A percentile compares a stretch with the other conserved stretches of the same genome.
Conservation (phyloP, 176 grass and related monocot species). For the Avena insularis region DNA sequence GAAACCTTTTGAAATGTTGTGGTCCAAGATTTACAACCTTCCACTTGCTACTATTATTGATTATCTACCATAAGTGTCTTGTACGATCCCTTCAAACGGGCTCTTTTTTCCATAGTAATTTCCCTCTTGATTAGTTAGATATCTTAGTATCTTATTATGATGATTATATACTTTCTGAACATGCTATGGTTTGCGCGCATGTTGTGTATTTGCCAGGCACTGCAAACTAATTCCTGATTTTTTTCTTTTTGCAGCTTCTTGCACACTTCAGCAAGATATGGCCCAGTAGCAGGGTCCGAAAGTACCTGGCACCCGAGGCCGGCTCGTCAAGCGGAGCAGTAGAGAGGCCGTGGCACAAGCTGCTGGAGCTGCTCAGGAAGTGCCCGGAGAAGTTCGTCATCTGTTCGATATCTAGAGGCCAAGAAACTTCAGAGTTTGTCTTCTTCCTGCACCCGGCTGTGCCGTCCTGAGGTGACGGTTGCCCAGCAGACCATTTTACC, state of each 20-base stretch:
- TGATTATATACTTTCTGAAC: background rate
- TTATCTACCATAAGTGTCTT: background rate
- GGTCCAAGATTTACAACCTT: background rate
- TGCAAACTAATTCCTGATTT: slow-evolving; percentile 12
- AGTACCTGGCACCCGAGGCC: slow-evolving; percentile 52
- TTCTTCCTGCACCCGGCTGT: background rate
- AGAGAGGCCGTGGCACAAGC: slow-evolving; percentile 50
- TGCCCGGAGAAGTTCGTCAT: slow-evolving; percentile 66
- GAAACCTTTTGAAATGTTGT: background rate
- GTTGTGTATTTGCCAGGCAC: background rate
- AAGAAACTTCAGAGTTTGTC: slow-evolving; percentile 48
- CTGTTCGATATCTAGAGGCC: slow-evolving; percentile 50
- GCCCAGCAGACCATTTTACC: background rate
- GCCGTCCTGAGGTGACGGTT: background rate
- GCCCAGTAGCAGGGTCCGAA: slow-evolving; percentile 49
- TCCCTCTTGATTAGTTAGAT: slow-evolving; percentile 8
- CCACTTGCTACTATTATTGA: background rate
- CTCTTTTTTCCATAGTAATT: background rate
- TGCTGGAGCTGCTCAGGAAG: slow-evolving; percentile 62
- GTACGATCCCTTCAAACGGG: background rate
- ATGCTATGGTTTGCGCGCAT: background rate
- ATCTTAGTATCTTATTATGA: background rate
- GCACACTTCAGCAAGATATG: slow-evolving; percentile 47
- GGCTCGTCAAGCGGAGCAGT: slow-evolving; percentile 49
- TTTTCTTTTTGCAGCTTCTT: slow-evolving; percentile 46